Conservation (phyloP, 345 rosid genomes). For the Noccaea bulbosa region DNA sequence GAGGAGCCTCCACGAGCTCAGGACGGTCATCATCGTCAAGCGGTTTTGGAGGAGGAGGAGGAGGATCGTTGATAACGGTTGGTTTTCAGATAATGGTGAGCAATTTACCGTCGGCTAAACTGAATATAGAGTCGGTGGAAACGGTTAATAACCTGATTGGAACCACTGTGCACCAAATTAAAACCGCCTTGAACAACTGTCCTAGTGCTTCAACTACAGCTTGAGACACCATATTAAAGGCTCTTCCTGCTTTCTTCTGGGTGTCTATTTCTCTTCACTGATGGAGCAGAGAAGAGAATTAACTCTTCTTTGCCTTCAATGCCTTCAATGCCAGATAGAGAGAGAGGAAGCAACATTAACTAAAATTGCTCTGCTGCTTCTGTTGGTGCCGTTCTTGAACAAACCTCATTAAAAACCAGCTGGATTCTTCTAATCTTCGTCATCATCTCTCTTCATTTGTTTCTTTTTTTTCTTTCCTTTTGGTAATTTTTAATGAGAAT, state of each 20-base stretch:
- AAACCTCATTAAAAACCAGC: constrained; percentile 48
- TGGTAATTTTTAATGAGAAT: constrained; percentile 16
- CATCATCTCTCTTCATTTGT: constrained; percentile 44
- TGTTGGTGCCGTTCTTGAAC: constrained; percentile 64
- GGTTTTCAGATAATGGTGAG: constrained; percentile 93
- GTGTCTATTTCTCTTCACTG: constrained; percentile 46
- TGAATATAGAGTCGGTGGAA: constrained; percentile 91
- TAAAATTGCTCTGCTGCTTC: constrained; percentile 37
- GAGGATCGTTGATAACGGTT: constrained; percentile 67
- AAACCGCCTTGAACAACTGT: constrained; percentile 84
- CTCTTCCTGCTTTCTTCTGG: constrained; percentile 44
- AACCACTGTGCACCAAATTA: constrained; percentile 90
- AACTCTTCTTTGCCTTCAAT: constrained; percentile 36
- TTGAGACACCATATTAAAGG: constrained; percentile 38
- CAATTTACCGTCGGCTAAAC: constrained; percentile 83
- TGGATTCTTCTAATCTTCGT: constrained; percentile 28
- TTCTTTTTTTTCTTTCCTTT: constrained; percentile 17
- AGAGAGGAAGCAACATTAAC: constrained; percentile 34
- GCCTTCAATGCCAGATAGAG: constrained; percentile 41
- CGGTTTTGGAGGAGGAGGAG: constrained; percentile 46
- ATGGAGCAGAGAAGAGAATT: constrained; percentile 43
- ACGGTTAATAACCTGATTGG: constrained; percentile 88
- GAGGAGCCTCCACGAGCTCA: constrained; percentile 72
- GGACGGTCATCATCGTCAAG: constrained; percentile 47
- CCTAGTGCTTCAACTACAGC: constrained; percentile 52